phyloP scores from a whole-genome alignment of 805 yeast genomes.

The Candida nonsorbophila region DNA sequence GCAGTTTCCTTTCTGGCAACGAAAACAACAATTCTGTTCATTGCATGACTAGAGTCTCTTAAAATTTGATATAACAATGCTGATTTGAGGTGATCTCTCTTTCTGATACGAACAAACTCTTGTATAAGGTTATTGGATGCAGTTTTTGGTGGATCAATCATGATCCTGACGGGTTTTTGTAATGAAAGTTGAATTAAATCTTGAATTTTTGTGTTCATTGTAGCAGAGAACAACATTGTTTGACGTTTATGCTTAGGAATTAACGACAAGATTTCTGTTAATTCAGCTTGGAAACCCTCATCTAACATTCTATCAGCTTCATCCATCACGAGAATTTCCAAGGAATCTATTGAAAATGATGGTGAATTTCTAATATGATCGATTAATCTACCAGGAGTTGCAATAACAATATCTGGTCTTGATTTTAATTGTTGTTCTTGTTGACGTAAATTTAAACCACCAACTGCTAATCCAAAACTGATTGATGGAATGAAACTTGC shows the following conservation, averaged over 20 bases:
- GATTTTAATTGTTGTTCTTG: constrained; percentile 92
- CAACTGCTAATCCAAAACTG: constrained; percentile 93
- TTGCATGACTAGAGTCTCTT: constrained; percentile 57
- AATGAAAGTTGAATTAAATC: constrained; percentile 82
- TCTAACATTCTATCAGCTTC: constrained; percentile 99
- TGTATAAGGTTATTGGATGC: constrained; percentile 88
- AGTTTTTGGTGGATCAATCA: constrained; percentile 95
- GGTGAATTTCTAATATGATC: constrained; percentile 96
- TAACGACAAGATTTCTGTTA: constrained; percentile 81
- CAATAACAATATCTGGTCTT: constrained; percentile 94
- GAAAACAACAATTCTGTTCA: constrained; percentile 78
- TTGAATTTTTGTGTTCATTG: constrained; percentile 93
- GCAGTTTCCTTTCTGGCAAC: constrained; percentile 91
- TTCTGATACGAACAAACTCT: constrained; percentile 92
- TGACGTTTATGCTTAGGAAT: constrained; percentile 86
- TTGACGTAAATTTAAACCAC: constrained; percentile 91
- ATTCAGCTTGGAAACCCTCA: constrained; percentile 96
- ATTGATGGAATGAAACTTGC: constrained; percentile 71
- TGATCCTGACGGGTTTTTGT: constrained; percentile 85
- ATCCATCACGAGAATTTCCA: constrained; percentile 89
- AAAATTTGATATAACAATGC: constrained; percentile 73
- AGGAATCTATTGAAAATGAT: constrained; percentile 82
- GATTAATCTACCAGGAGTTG: constrained; percentile 98
- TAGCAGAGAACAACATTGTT: constrained; percentile 91
- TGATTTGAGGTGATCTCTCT: constrained; percentile 78